Evolutionary conservation across 352 stramenopile genomes (phyloP).

Genomic region (Globisporangium viniferum): DNA sequence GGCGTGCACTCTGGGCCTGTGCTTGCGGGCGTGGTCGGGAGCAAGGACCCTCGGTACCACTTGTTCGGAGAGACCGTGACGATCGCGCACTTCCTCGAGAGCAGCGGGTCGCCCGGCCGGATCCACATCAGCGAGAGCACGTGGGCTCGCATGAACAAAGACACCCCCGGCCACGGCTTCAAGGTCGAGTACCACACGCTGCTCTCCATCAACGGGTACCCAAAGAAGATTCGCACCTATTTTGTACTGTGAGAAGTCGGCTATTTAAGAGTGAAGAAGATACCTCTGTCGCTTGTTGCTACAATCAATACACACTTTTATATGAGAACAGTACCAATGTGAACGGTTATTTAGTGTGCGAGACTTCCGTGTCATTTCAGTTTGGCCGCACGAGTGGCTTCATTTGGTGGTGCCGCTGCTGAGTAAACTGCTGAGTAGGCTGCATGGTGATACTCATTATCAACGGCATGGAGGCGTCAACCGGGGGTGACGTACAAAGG

Average conservation of each 20-base stretch:
- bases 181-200: constrained; percentile 85
- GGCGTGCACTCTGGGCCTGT: constrained; percentile 80
- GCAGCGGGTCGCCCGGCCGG: constrained; percentile 61
- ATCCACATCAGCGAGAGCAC: constrained; percentile 85
- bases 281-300: no score
- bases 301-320: no score
- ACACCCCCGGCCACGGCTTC: constrained; percentile 72
- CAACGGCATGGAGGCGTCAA: no score
- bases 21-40: constrained; percentile 81
- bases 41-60: constrained; percentile 80
- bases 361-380: no score
- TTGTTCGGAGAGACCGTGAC: constrained; percentile 85
- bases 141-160: constrained; percentile 80
- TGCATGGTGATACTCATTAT: no score
- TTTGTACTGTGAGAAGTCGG: constrained; percentile 49
- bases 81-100: constrained; percentile 81
- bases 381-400: no score
- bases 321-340: no score
- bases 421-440: no score
- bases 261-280: no score
- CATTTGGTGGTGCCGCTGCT: no score
- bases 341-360: no score
- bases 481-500: no score
- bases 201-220: constrained; percentile 65
- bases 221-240: constrained; percentile 79